Evolutionary conservation across 345 rosid species (phyloP), one percentile per base, ranked within the genome.

Genomic region (Excoecaria cochinchinensis): DNA sequence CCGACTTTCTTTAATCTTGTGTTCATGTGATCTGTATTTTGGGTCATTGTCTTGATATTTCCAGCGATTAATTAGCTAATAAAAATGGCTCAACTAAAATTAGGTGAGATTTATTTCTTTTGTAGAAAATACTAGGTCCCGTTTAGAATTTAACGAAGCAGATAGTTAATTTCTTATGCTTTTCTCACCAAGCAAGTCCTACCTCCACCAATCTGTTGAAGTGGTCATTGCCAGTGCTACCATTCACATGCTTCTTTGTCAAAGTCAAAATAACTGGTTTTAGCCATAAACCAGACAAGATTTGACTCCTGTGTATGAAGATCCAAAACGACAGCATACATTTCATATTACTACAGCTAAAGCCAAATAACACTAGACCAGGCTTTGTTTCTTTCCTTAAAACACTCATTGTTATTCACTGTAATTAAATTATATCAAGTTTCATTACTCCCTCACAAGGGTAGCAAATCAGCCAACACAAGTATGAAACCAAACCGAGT

Each of bases 221-320:
- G 47, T 21, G 51, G 22, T 39, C 39, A 62, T 62, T 5, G 67
- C 46, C 46, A 40, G 51, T 39, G 10, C 19, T n/a, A n/a, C n/a
- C 48, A 64, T 64, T 64, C 69, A 64, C 69, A 65, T 19, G 69
- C 24, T 65, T 22, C 25, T 52, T 52, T 52, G 71, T 48, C 40
- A 24, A 68, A 2, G 48, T 50, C 55, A 19, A 14, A 31, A 31
- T 1, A 48, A 55, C 40, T 39, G 44, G 47, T 17, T 52, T 31
- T 70, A 25, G 50, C 25, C 5, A 53, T 36, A 47, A 9, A 67
- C 9, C 70, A 47, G 24, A 48, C 58, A 69, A 50, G 13, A 50
- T 14, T 68, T 68, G 64, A 55, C 62, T 50, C 16, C 44, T 25
- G 44, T 24, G 14, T 58, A 48, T 31, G 16, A 16, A 17, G 56